Base-by-base conservation (phyloP, 2,329 filamentous ascomycete species). In the Pestalotiopsis sp. region DNA sequence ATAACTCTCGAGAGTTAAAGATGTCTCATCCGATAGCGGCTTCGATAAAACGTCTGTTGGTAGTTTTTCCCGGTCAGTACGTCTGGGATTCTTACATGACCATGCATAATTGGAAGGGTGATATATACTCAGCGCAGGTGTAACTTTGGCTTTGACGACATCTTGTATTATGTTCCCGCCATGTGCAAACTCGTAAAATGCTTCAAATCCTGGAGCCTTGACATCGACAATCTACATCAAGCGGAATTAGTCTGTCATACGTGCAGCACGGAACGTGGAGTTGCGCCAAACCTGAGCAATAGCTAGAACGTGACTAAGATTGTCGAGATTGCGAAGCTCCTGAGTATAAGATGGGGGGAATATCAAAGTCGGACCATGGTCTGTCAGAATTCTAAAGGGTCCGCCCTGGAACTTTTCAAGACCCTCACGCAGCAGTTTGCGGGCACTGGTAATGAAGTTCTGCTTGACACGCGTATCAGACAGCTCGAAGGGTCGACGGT, bases 271-370 rank as follows among this genome's bases (percentile, higher is more conserved):
- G 23, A 45, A 9, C 39, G 4, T 41, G 20, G 11, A 27, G 17
- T 27, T 11, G 25, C 11, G 41, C 13, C 13, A 13, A 17, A 63
- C 61, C 17, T 63, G 31, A 45, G 61, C 31, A 27, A 63, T 63
- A 45, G 61, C 61, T 38, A 27, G 61, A 63, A 63, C 61, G 36
- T 63, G 61, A n/a, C 62, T 65, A 2, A 65, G 41, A 55, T 65
- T 36, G 41, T 65, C 62, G 5, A 52, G 20, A 25, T 65, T 65
- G 3, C 62, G 62, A 27, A 65, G 39, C 62, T 65, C 62, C 7
- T 65, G 41, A 12, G 25, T 55, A 31, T 65, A 65, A 9, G 39
- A 25, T 27, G 62, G 62, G 1, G 62, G 41, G 4, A 65, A 27
- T 13, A 65, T 65, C 11, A 65, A 6, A 4, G 25, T 27, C 3